Conservation (phyloP, 768 basidiomycete genomes). For the Leccinum pellstonianum region DNA sequence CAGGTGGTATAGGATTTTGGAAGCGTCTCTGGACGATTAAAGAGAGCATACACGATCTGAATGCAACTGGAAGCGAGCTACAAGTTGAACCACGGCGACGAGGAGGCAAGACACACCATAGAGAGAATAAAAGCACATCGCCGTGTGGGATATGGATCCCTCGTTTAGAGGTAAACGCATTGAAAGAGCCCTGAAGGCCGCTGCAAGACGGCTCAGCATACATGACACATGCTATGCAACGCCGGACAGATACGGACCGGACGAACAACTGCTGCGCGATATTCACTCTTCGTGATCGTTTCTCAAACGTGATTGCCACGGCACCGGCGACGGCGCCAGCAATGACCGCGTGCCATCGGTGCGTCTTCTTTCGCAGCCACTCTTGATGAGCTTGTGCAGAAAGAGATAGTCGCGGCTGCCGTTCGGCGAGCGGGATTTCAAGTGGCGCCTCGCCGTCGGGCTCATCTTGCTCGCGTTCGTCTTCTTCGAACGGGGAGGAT, state of each 20-base stretch:
- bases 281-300: constrained; percentile 54
- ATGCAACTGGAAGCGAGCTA: constrained; percentile 51
- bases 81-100: not conserved
- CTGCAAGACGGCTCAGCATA: constrained; percentile 37
- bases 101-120: constrained; percentile 49
- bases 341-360: constrained; percentile 75
- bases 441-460: constrained; percentile 7
- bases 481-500: constrained; percentile 33
- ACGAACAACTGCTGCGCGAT: constrained; percentile 91
- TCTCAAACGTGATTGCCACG: constrained; percentile 76
- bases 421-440: constrained; percentile 25
- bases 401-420: constrained; percentile 55
- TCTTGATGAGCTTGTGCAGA: constrained; percentile 61
- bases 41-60: constrained; percentile 81
- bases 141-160: constrained; percentile 79
- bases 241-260: constrained; percentile 39
- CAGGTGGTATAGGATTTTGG: constrained; percentile 74
- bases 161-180: constrained; percentile 65
- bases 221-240: not conserved
- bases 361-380: constrained; percentile 64
- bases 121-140: constrained; percentile 74
- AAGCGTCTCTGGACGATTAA: constrained; percentile 80
- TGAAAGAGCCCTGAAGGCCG: constrained; percentile 88
- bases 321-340: constrained; percentile 78
- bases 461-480: constrained; percentile 28